phyloP scores from a whole-genome alignment of 768 basidiomycete genomes.

The Pleurotus ostreatus region DNA sequence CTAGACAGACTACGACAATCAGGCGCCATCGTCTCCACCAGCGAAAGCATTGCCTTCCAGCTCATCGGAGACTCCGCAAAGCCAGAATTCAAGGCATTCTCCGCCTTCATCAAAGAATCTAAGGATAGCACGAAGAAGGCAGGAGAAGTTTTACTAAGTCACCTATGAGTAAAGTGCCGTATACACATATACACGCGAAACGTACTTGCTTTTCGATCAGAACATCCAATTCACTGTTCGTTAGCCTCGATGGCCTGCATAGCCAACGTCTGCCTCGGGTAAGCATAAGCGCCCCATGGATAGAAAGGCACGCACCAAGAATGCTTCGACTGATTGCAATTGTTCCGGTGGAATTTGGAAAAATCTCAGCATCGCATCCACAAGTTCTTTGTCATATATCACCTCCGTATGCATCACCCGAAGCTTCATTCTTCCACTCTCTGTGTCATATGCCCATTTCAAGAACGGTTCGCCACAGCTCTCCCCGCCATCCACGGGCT shows the following conservation, averaged over 20 bases:
- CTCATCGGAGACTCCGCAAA: slow-evolving; percentile 61
- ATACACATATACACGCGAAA: neutral
- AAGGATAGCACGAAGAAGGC: slow-evolving; percentile 55
- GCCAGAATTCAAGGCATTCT: slow-evolving; percentile 69
- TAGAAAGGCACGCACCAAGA: neutral
- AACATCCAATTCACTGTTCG: no score
- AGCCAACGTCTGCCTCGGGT: neutral
- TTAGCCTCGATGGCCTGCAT: neutral
- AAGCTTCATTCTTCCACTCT: neutral
- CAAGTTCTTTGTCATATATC: neutral
- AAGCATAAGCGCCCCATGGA: neutral
- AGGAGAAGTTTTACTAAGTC: slow-evolving; percentile 24
- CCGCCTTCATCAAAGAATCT: slow-evolving; percentile 71
- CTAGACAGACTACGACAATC: slow-evolving; percentile 62
- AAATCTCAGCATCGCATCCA: neutral
- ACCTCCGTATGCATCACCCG: neutral
- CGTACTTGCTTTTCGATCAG: no score
- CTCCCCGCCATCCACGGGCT: neutral
- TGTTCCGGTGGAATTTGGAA: neutral
- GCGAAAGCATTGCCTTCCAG: slow-evolving; percentile 78
- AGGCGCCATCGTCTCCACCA: slow-evolving; percentile 78
- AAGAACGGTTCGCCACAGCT: neutral
- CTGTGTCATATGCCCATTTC: neutral
- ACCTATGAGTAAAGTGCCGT: neutral
- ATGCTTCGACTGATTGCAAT: neutral